Base-by-base conservation (phyloP, 2,329 filamentous ascomycete genomes). In the Thielaviopsis populi region DNA sequence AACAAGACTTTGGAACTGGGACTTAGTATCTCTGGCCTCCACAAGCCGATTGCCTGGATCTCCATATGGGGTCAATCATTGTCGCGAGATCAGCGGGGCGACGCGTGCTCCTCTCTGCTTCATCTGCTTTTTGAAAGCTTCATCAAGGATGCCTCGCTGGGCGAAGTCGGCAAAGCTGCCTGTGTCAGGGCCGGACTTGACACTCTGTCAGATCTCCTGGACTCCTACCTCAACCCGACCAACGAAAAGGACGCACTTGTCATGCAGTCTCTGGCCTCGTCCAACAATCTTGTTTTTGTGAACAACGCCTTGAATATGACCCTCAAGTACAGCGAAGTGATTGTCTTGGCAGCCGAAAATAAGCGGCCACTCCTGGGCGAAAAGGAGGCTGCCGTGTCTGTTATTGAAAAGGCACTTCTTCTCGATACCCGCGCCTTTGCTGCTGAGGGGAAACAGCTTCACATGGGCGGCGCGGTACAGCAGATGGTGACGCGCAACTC, bases 21-120 rank as follows among this genome's bases (percentile, higher is more conserved):
- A 5, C 56, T 67, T 11, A 66, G 64, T n/a, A 59, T 53, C 17
- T 60, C 64, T 8, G 66, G 63, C 40, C 24, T 63, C 5, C 80
- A 84, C 1, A 79, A 89, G 58, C 83, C 89, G 64, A 83, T 91
- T 8, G 83, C 83, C 24, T 97, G 91, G 90, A 83, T 94, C 40
- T 79, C 80, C 24, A 83, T 86, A 0, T 90, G 95, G 71, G 81
- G 96, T 67, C 78, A 81, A 37, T 96, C 91, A 1, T 80, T 96
- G 65, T 84, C 86, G 66, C 80, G 85, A 4, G 83, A 85, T 64
- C 89, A 90, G 69, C 83, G 90, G 66, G 85, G 87, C 19, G 87
- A 91, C 68, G 87, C 89, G 7, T 91, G 90, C 72, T 84, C 90
- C 66, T 83, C 87, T n/a, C 77, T 96, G 50, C 80, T 89, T 46